Percentiles rank a stretch among this genome's conserved stretches.
Conservation (phyloP, 139 green algal species). For the Volvox reticuliferus region DNA sequence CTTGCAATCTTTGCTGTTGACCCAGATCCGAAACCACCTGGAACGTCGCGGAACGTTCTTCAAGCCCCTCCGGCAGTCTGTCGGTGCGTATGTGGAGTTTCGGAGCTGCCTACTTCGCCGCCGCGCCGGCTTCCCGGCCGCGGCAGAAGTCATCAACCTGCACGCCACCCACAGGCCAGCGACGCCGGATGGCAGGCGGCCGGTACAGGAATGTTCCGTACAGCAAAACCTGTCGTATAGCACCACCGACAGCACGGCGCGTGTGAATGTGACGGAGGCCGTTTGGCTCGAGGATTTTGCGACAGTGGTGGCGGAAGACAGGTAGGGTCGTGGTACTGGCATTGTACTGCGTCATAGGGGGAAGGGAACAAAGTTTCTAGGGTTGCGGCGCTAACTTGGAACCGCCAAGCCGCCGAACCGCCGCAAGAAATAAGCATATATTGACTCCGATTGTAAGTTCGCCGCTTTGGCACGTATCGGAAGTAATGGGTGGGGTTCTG, state of each 20-base stretch:
- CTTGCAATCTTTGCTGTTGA: background rate
- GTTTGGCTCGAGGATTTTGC: background rate
- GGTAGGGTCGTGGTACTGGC: background rate
- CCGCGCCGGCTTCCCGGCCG: background rate
- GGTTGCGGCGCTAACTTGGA: too few relatives aligned
- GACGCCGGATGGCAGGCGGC: background rate
- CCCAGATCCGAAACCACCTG: background rate
- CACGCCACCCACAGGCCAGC: background rate
- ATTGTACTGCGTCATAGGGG: too few relatives aligned
- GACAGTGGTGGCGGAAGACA: background rate
- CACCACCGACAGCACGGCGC: background rate
- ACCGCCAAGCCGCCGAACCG: too few relatives aligned
- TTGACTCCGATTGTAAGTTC: too few relatives aligned
- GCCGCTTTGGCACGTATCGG: too few relatives aligned
- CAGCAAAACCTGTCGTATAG: background rate
- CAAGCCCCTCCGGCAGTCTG: background rate
- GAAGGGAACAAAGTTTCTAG: too few relatives aligned
- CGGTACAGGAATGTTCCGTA: background rate
- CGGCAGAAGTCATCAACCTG: slow-evolving; percentile 4
- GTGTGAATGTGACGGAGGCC: background rate
- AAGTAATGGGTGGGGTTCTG: too few relatives aligned
- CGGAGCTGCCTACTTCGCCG: background rate
- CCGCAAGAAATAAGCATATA: too few relatives aligned
- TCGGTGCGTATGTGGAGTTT: background rate
- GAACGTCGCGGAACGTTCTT: background rate